phyloP scores from a whole-genome alignment of 2,329 filamentous ascomycete genomes.

The Talaromyces sp. region DNA sequence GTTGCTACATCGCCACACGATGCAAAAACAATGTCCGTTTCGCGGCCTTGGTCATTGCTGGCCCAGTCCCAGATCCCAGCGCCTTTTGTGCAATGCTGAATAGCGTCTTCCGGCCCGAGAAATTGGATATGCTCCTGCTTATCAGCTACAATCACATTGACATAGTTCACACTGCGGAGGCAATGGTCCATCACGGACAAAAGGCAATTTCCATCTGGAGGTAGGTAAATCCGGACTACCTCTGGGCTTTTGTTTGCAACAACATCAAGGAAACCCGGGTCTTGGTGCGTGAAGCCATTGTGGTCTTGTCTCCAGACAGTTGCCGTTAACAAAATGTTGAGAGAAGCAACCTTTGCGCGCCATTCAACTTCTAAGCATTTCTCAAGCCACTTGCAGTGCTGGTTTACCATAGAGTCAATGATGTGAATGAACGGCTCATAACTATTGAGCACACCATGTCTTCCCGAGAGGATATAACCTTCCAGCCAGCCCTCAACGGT shows the following conservation, averaged over 20 bases:
- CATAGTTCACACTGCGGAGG: constrained; percentile 68
- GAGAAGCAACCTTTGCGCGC: constrained; percentile 67
- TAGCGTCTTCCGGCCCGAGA: constrained; percentile 66
- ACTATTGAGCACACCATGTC: constrained; percentile 72
- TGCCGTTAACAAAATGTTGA: constrained; percentile 74
- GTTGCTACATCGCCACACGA: constrained; percentile 71
- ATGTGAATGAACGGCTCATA: constrained; percentile 82
- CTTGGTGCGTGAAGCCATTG: constrained; percentile 79
- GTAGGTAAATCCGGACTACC: constrained; percentile 75
- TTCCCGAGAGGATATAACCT: constrained; percentile 69
- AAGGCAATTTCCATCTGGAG: constrained; percentile 73
- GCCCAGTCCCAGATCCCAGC: constrained; percentile 75
- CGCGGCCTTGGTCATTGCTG: constrained; percentile 62
- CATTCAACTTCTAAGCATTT: constrained; percentile 76
- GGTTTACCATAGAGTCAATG: constrained; percentile 81
- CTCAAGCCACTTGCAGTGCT: constrained; percentile 82
- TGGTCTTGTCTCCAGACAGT: constrained; percentile 81
- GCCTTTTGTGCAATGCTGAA: constrained; percentile 74
- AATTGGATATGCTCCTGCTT: constrained; percentile 77
- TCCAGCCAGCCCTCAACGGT: constrained; percentile 77
- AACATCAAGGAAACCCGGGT: constrained; percentile 74
- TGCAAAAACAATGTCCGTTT: constrained; percentile 73
- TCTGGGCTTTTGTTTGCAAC: constrained; percentile 76
- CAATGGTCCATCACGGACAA: constrained; percentile 74
- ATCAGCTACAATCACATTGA: constrained; percentile 75